Evolutionary conservation across 345 rosid genomes (phyloP).

Genomic region (Eutrema yunnanense): DNA sequence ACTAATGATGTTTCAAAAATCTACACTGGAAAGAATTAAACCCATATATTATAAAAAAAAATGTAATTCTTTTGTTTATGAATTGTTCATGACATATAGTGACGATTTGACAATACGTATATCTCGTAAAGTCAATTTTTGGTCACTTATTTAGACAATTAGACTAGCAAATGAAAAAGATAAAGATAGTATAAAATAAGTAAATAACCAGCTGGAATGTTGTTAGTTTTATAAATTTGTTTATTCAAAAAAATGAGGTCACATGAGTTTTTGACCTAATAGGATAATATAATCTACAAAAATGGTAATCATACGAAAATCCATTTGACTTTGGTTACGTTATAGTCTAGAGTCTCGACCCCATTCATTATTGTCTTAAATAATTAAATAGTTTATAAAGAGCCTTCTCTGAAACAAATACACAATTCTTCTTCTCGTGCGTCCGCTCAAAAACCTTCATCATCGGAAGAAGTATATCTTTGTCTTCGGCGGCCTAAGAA

Average conservation of each 20-base stretch:
- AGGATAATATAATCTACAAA: slow-evolving; percentile 9
- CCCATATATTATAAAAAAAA: not conserved
- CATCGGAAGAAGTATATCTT: no score
- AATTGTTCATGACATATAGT: not conserved
- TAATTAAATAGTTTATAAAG: not conserved
- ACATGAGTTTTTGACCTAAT: slow-evolving; percentile 22
- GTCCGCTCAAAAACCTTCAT: no score
- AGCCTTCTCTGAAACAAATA: not conserved
- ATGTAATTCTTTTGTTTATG: not conserved
- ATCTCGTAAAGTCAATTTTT: slow-evolving; percentile 3
- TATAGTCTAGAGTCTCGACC: slow-evolving; percentile 18
- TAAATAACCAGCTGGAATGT: slow-evolving; percentile 24
- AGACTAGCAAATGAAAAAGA: not conserved
- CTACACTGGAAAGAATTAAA: not conserved
- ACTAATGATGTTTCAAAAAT: not conserved
- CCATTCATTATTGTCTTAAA: slow-evolving; percentile 6
- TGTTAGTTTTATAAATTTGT: not conserved
- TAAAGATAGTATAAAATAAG: not conserved
- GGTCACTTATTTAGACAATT: not conserved
- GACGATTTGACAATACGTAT: not conserved
- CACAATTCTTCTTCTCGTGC: no score
- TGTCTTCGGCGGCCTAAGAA: no score
- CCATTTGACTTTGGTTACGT: slow-evolving; percentile 17
- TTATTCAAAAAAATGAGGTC: not conserved
- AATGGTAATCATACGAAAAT: slow-evolving; percentile 15